These are phyloP conservation scores for Cyclostephanos invisitatus DNA, from an alignment of 108 stramenopile genomes.

Conservation along the genomic window DNA sequence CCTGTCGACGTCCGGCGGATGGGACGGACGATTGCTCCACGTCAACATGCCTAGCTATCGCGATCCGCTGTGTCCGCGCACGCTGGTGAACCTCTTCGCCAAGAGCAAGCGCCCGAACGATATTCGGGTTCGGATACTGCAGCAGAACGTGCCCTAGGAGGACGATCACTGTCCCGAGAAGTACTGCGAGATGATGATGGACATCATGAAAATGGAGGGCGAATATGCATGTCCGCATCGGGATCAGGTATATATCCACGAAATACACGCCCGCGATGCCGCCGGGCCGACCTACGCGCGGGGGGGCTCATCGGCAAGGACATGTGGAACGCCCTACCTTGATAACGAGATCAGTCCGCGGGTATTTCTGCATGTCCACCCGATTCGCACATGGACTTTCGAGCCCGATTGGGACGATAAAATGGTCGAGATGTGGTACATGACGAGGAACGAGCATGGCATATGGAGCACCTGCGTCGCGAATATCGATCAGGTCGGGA, in stretches of 20 bases:
- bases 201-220: slow-evolving; percentile 17
- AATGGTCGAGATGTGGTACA: slow-evolving; percentile 76
- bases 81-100: slow-evolving; percentile 66
- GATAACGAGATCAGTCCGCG: slow-evolving; percentile 62
- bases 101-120: slow-evolving; percentile 58
- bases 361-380: slow-evolving; percentile 91
- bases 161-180: slow-evolving; percentile 46
- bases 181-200: slow-evolving; percentile 61
- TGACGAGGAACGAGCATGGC: slow-evolving; percentile 87
- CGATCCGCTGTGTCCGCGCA: slow-evolving; percentile 74
- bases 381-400: slow-evolving; percentile 89
- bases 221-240: slow-evolving; percentile 42
- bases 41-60: slow-evolving; percentile 55
- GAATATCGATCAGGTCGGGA: slow-evolving; percentile 63
- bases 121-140: slow-evolving; percentile 62
- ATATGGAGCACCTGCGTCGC: slow-evolving; percentile 86
- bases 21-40: slow-evolving; percentile 45
- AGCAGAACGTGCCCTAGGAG: slow-evolving; percentile 60
- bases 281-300: slow-evolving; percentile 57
- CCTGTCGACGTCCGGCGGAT: not conserved
- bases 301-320: slow-evolving; percentile 46
- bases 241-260: slow-evolving; percentile 49
- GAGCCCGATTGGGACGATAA: slow-evolving; percentile 60
- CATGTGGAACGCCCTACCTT: slow-evolving; percentile 31
- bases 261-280: slow-evolving; percentile 41